Base-by-base conservation (phyloP, 371 early-diverging fungal species). In the Mortierella sp. region DNA sequence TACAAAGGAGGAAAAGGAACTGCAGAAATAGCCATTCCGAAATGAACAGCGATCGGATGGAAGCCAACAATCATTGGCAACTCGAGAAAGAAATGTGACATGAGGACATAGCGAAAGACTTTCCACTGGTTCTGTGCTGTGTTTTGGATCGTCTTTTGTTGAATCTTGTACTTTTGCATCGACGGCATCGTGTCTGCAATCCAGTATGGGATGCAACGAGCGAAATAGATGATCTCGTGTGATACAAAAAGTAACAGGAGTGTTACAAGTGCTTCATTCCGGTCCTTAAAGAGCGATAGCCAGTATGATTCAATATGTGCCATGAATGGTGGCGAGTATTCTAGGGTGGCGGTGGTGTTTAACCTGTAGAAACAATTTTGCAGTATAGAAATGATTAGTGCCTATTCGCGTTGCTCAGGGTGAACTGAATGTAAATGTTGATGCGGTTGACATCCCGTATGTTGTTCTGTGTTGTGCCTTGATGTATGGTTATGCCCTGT, bases 11-110 rank as follows among this genome's bases (percentile, higher is more conserved):
- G 98, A 77, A 97, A 93, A 49, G 97, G 96, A 60, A 91, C 87
- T 14, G 93, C 92, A 14, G 88, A 78, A 54, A 96, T 89, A 35
- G 92, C 87, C 92, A 97, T 96, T 55, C 96, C 97, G 51, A 96
- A 87, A 47, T 89, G 68, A 70, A 88, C 88, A 22, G 95, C 96
- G 72, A 92, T 78, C 6, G 97, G 96, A 79, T 96, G 91, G 87
- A 97, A 97, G 16, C 86, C 81, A 58, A 94, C 88, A 86, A 96
- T 94, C 86, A 96, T 86, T 59, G 97, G 97, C 22, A 93, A 89
- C 85, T 96, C 94, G 67, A 94, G 88, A 18, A 91, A 59, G 75
- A 94, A 89, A 69, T 97, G 97, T 58, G 85, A 85, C 68, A 90
- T 87, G 28, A 97, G 75, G n/a, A 96, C 93, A 66, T 88, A 84